These are phyloP conservation scores for Smittium mucronatum DNA, from an alignment of 371 early-diverging fungal genomes.

Conservation along the genomic window DNA sequence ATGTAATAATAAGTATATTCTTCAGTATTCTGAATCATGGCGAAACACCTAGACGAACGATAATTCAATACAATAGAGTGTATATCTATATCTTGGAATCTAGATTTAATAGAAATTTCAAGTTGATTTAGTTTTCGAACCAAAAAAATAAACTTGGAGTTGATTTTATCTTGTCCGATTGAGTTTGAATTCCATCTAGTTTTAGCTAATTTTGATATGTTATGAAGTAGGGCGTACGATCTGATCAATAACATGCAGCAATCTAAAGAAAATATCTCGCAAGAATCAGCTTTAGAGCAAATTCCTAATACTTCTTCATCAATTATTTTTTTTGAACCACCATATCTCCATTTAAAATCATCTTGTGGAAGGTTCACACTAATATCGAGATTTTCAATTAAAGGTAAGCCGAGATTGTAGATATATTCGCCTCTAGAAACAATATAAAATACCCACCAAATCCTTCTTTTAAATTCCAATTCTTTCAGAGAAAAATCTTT, in stretches of 20 bases:
- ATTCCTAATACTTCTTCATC: not conserved
- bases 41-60: not conserved
- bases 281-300: not conserved
- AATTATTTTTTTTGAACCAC: not conserved
- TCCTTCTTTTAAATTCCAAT: not conserved
- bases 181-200: not conserved
- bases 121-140: not conserved
- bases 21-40: not conserved
- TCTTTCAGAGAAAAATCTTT: not conserved
- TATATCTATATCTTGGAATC: not conserved
- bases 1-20: not conserved
- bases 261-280: not conserved
- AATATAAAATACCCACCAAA: conserved; percentile 1
- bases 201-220: not conserved
- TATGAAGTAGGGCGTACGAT: not conserved
- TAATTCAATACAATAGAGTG: not conserved
- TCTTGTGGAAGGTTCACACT: not conserved
- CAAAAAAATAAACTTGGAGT: not conserved
- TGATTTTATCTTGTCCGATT: not conserved
- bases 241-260: not conserved
- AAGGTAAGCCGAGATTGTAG: not conserved
- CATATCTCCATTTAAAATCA: conserved; percentile 3
- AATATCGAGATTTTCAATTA: not conserved
- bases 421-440: not conserved
- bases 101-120: not conserved